Base-by-base conservation (phyloP, 306 rosid species). In the Benincasa hispida region DNA sequence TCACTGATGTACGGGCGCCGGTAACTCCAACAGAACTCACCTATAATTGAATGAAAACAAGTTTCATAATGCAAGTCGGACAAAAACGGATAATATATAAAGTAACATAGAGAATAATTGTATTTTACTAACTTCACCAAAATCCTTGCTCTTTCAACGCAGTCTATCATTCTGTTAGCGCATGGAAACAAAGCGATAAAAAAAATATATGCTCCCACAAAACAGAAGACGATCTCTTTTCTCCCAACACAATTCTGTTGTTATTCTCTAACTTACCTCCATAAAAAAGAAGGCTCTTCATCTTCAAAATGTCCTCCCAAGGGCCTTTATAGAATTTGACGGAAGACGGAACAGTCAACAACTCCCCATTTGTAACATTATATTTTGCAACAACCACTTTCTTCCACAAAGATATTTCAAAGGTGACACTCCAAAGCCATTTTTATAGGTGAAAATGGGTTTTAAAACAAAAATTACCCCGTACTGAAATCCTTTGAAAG, bases 11-110 rank as follows among this genome's bases (percentile, higher is more conserved):
- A 58, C 97, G 97, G 42, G 97, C 91, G 66, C 96, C 97, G 0
- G 99, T 94, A 74, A 94, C 95, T 35, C 99, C 97, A 28, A 92
- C 76, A 14, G 97, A 84, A 81, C 97, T 94, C 87, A 94, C 98
- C 97, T 94, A 68, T 50, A 81, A 50, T 75, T 79, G 72, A 78
- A 75, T 30, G 14, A 55, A 7, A 55, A 32, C 19, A 17, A 55
- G 55, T 19, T 55, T 37, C 51, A 53, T 6, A 58, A 19, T 11
- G 15, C 27, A 63, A 37, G 10, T 28, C 67, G 6, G 10, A 11
- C 9, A 30, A 22, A 60, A 15, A 60, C 15, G 21, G 55, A 50
- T 28, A 60, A 30, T 59, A 59, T 41, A 60, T 7, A 41, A 60
- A 60, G 22, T 60, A 28, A 7, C 35, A 60, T 15, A 60, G 67